These are phyloP conservation scores for Chenopodium quinoa DNA, from an alignment of 148 eudicot genomes.

Conservation along the genomic window DNA sequence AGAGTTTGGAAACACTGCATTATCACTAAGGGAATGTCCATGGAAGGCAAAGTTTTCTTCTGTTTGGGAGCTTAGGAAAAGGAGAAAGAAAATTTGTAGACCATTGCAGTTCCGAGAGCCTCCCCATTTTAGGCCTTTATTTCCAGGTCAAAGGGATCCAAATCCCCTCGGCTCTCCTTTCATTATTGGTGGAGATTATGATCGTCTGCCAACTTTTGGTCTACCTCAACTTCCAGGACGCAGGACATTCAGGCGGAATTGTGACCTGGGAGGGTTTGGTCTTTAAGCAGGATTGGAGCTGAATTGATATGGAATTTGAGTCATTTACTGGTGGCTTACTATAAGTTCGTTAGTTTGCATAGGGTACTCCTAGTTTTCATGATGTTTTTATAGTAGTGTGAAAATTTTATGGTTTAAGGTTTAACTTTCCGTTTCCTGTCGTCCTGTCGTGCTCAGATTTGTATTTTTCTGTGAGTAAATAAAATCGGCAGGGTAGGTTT, in stretches of 20 bases:
- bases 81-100: conserved; percentile 32
- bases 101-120: conserved; percentile 26
- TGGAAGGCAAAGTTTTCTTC: conserved; percentile 62
- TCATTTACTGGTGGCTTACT: background rate
- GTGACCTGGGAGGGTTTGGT: conserved; percentile 42
- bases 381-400: background rate
- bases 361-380: background rate
- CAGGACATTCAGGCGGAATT: conserved; percentile 28
- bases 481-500: background rate
- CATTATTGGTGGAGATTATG: conserved; percentile 61
- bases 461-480: background rate
- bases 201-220: conserved; percentile 32
- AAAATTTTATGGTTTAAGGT: background rate
- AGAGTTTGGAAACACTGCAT: conserved; percentile 49
- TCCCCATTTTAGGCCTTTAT: conserved; percentile 20
- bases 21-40: conserved; percentile 24
- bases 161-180: conserved; percentile 33
- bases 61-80: conserved; percentile 46
- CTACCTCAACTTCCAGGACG: conserved; percentile 31
- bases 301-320: background rate
- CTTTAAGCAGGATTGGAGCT: conserved; percentile 2
- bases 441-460: background rate
- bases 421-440: background rate
- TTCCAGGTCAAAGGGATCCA: conserved; percentile 40
- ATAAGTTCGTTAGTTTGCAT: background rate